Conservation (phyloP, 352 stramenopile genomes). For the Globisporangium spinosum region DNA sequence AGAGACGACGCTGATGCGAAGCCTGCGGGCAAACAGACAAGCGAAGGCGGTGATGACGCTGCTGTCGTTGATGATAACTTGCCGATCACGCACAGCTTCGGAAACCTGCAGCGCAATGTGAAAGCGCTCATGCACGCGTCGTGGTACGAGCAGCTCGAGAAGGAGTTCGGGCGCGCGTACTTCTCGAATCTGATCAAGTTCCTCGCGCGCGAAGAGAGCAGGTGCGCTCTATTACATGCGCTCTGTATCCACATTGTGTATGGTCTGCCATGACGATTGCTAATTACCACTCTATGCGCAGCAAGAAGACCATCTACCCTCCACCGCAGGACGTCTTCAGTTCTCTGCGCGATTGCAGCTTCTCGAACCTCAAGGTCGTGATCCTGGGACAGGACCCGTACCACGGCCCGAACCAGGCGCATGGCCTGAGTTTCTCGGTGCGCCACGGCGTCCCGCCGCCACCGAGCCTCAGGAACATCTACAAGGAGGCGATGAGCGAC, state of each 20-base stretch:
- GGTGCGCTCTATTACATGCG: constrained; percentile 12
- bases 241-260: not conserved
- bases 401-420: constrained; percentile 81
- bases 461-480: constrained; percentile 97
- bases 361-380: constrained; percentile 89
- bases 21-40: not conserved
- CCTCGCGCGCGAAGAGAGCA: constrained; percentile 45
- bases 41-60: not conserved
- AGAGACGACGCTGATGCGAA: not conserved
- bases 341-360: constrained; percentile 84
- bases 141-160: constrained; percentile 55
- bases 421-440: constrained; percentile 91
- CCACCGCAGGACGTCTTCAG: constrained; percentile 85
- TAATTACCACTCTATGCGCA: constrained; percentile 7
- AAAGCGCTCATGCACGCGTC: constrained; percentile 45
- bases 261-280: not conserved
- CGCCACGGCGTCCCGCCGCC: constrained; percentile 84
- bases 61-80: constrained; percentile 2
- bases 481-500: constrained; percentile 92
- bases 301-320: constrained; percentile 85
- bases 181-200: constrained; percentile 49
- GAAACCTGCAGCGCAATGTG: constrained; percentile 32
- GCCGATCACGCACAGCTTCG: constrained; percentile 28
- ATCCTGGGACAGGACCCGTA: constrained; percentile 93
- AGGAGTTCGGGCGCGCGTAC: constrained; percentile 41